phyloP scores from a whole-genome alignment of 495 filamentous ascomycete species.

The Cudoniella acicularis region DNA sequence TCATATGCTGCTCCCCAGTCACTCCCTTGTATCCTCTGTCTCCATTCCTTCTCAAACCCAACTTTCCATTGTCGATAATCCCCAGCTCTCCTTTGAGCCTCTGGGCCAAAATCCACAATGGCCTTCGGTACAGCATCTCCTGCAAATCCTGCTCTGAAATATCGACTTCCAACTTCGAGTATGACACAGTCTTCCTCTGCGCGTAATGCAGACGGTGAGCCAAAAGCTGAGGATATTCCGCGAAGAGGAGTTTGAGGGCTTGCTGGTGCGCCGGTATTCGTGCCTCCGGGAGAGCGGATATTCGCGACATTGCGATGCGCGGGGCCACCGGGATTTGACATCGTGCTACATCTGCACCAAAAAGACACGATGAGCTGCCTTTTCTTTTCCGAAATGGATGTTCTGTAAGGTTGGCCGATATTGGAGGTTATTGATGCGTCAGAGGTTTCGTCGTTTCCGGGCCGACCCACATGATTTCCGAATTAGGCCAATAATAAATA shows the following conservation, averaged over 20 bases:
- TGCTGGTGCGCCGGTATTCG: constrained; percentile 22
- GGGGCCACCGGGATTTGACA: constrained; percentile 18
- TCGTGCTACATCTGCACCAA: constrained; percentile 12
- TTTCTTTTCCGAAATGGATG: neutral
- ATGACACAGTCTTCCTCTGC: constrained; percentile 81
- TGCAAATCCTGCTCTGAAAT: constrained; percentile 79
- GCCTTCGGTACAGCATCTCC: constrained; percentile 75
- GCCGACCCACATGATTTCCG: neutral
- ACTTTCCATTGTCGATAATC: constrained; percentile 73
- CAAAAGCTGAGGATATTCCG: constrained; percentile 57
- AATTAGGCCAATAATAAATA: neutral
- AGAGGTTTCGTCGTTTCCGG: neutral
- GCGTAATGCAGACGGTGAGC: constrained; percentile 70
- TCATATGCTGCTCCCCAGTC: constrained; percentile 72
- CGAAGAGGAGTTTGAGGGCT: constrained; percentile 61
- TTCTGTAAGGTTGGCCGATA: no score
- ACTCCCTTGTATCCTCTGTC: constrained; percentile 38
- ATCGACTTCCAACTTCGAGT: constrained; percentile 77
- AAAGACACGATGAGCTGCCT: neutral
- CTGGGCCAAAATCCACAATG: constrained; percentile 64
- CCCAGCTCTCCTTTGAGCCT: constrained; percentile 70
- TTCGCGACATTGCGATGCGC: constrained; percentile 46
- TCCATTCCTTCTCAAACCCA: constrained; percentile 44
- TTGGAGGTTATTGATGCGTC: neutral
- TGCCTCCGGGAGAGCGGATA: constrained; percentile 36